Evolutionary conservation across 495 filamentous ascomycete genomes (phyloP).

Genomic region (Saxophila tyrrhenica): DNA sequence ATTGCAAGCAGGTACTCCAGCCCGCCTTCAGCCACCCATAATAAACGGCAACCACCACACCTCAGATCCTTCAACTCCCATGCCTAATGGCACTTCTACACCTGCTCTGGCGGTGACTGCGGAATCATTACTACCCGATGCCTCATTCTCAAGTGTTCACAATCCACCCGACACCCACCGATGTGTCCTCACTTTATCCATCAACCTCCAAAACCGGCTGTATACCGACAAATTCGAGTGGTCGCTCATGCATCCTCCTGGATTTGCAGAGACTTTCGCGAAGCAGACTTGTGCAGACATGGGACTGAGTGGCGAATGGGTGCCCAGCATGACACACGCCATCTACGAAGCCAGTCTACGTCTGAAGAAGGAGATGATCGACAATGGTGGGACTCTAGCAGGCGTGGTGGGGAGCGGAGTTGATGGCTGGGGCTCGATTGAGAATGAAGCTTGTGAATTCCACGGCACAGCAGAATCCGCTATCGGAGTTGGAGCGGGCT

Average conservation of each 20-base stretch:
- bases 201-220: slow-evolving; percentile 82
- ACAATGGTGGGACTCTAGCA: slow-evolving; percentile 67
- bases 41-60: slow-evolving; percentile 8
- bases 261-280: slow-evolving; percentile 86
- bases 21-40: slow-evolving; percentile 9
- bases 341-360: slow-evolving; percentile 93
- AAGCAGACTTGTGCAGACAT: slow-evolving; percentile 85
- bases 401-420: slow-evolving; percentile 31
- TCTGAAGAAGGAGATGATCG: slow-evolving; percentile 91
- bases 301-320: slow-evolving; percentile 83
- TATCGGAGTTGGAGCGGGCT: slow-evolving; percentile 60
- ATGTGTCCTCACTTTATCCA: slow-evolving; percentile 80
- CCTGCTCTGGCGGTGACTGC: slow-evolving; percentile 34
- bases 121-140: slow-evolving; percentile 31
- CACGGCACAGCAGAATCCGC: slow-evolving; percentile 18
- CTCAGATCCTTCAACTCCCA: slow-evolving; percentile 37
- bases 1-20: slow-evolving; percentile 6
- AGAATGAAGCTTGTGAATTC: slow-evolving; percentile 70
- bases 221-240: slow-evolving; percentile 98
- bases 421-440: slow-evolving; percentile 64
- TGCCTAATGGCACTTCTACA: slow-evolving; percentile 35
- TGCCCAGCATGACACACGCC: slow-evolving; percentile 84
- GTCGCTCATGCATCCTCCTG: slow-evolving; percentile 85
- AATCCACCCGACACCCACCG: slow-evolving; percentile 88
- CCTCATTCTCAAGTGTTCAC: slow-evolving; percentile 37